Conservation (phyloP, 768 basidiomycete species). For the Hygrocybe punicea region DNA sequence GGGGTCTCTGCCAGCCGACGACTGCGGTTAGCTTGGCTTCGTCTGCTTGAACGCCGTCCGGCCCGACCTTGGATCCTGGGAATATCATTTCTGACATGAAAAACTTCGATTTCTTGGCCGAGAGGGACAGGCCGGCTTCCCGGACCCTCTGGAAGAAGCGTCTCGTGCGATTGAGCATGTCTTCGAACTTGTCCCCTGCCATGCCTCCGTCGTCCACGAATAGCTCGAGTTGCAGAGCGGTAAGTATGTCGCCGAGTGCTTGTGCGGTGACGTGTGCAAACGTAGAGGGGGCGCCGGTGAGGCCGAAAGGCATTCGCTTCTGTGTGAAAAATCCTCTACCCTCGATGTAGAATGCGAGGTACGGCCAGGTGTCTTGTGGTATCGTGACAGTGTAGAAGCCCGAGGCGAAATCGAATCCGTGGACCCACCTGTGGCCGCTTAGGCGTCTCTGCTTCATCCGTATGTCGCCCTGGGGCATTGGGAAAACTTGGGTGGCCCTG, state of each 20-base stretch:
- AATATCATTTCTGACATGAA: conserved; percentile 19
- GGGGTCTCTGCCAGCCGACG: conserved; percentile 33
- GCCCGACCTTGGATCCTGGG: conserved; percentile 31
- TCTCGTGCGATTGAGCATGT: conserved; percentile 19
- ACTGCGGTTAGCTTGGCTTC: conserved; percentile 37
- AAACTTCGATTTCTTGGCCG: conserved; percentile 34
- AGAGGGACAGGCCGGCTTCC: conserved; percentile 31
- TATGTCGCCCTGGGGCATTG: no score
- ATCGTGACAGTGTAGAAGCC: no score
- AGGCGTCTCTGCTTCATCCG: no score
- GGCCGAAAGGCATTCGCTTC: no score
- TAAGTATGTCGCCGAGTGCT: conserved; percentile 23
- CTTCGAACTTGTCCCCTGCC: conserved; percentile 20
- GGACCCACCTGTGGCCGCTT: no score
- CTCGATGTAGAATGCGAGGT: no score
- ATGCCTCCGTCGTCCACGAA: conserved; percentile 41
- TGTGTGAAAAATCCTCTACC: no score
- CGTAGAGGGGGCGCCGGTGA: no score
- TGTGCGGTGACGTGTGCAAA: conserved; percentile 13
- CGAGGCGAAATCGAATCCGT: no score
- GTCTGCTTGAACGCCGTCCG: conserved; percentile 35
- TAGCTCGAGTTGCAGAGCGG: conserved; percentile 23
- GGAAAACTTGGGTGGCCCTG: background rate
- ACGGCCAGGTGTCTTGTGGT: no score
- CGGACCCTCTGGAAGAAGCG: conserved; percentile 27